Percentiles rank a stretch among this genome's conserved stretches.
Evolutionary conservation across 495 filamentous ascomycete genomes (phyloP).

Genomic region (Podospora conica): DNA sequence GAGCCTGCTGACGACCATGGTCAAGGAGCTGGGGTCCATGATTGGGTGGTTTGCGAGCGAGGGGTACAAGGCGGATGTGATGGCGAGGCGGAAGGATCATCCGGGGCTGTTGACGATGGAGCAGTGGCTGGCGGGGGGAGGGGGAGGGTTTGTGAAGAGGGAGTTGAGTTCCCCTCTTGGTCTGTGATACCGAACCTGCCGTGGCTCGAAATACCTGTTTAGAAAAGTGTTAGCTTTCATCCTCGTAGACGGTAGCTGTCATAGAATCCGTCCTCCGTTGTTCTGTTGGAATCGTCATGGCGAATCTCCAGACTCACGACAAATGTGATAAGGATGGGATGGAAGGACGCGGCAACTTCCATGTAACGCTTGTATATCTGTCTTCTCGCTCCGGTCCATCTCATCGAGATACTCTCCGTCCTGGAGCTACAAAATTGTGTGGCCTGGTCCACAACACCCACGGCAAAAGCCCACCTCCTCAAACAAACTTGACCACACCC

Average conservation of each 20-base stretch:
- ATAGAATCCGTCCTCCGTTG: too few species aligned
- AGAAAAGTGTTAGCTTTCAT: too few species aligned
- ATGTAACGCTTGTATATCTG: too few species aligned
- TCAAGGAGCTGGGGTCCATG: conserved; percentile 38
- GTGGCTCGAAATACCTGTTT: too few species aligned
- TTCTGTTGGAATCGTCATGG: too few species aligned
- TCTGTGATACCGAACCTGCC: too few species aligned
- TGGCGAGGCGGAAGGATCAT: conserved; percentile 30
- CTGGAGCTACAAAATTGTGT: background rate
- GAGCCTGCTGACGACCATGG: conserved; percentile 32
- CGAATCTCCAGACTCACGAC: too few species aligned
- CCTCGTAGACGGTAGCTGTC: too few species aligned
- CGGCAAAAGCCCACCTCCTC: background rate
- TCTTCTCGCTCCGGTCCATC: too few species aligned
- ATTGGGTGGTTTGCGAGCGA: conserved; percentile 42
- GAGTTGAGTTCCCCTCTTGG: conserved; percentile 30
- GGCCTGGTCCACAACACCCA: background rate
- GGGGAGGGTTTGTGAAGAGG: conserved; percentile 12
- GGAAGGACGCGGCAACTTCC: too few species aligned
- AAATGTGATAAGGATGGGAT: too few species aligned
- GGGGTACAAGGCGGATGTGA: conserved; percentile 40
- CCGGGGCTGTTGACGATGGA: conserved; percentile 37
- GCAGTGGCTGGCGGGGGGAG: conserved; percentile 27
- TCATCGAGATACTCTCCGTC: background rate
- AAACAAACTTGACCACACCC: background rate